Base-by-base conservation (phyloP, 2,329 filamentous ascomycete genomes). In the Hysterium pulicare region DNA sequence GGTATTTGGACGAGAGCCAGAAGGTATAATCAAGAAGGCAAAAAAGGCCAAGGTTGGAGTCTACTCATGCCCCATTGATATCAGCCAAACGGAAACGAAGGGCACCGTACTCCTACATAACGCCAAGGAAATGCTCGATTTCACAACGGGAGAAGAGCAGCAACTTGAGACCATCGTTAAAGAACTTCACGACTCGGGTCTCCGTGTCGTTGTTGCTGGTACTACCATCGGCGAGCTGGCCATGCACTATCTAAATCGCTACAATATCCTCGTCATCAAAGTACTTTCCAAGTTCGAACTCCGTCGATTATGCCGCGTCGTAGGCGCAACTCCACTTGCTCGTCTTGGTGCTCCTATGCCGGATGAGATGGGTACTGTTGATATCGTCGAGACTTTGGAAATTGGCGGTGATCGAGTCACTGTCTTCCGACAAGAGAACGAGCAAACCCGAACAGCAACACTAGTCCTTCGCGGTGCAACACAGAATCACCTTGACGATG, bases 271-370 rank as follows among this genome's bases (percentile, higher is more conserved):
- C 36, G 84, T 93, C 62, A 91, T 98, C 76, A 95, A 95, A 72
- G 85, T 98, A 54, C 82, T 97, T 60, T 95, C 90, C 73, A 98
- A 98, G 72, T 98, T 97, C 62, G 93, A 98, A 73, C 82, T 98
- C 47, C 85, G 93, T 57, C 82, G 93, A 61, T 77, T 97, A 60
- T 98, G 94, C 78, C 86, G 93, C 49, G 93, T 98, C 19, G 91
- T 97, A 40, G 91, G 91, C 49, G 93, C 93, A 43, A 96, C 93
- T 11, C 93, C 93, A n/a, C 79, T 98, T 49, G 94, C 94, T 40
- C 86, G 93, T 58, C 78, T 98, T 36, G 93, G 93, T 51, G 93
- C 94, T 13, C 93, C 93, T 33, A 98, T 98, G 93, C 93, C 94
- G n/a, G 93, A 98, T 57, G 93, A 98, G 77, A 97, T 95, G 90